Evolutionary conservation across 2,329 filamentous ascomycete species (phyloP).

Genomic region (Monosporascus sp.): DNA sequence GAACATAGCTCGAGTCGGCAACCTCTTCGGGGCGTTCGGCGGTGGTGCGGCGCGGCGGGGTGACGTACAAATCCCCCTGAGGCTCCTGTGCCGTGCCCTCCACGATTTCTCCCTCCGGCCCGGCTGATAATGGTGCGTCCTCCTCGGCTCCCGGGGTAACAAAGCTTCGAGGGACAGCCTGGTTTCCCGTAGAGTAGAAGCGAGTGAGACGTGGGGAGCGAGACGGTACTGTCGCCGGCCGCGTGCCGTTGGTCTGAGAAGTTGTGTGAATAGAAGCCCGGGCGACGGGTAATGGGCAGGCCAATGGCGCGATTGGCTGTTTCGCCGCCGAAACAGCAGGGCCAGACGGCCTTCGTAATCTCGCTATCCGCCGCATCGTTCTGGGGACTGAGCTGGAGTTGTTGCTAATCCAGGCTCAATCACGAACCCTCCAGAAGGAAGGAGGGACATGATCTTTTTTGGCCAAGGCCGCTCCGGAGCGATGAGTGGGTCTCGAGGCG

Average conservation of each 20-base stretch:
- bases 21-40: constrained; percentile 26
- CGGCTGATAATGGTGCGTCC: too few relatives aligned
- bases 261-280: constrained; percentile 4
- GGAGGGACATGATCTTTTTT: constrained; percentile 1
- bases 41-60: constrained; percentile 16
- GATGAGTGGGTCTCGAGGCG: not conserved
- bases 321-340: constrained; percentile 5
- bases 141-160: not conserved
- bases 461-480: not conserved
- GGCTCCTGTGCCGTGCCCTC: not conserved
- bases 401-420: not conserved
- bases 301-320: constrained; percentile 8
- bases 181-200: constrained; percentile 19
- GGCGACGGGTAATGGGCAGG: constrained; percentile 16
- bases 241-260: not conserved
- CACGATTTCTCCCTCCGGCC: too few relatives aligned
- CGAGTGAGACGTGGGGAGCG: constrained; percentile 7
- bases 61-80: constrained; percentile 4
- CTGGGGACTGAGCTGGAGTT: not conserved
- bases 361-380: constrained; percentile 26
- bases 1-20: constrained; percentile 35
- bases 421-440: too few relatives aligned
- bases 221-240: constrained; percentile 1
- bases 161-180: not conserved
- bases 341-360: constrained; percentile 20